Evolutionary conservation across 306 rosid species (phyloP).

Genomic region (Lathyrus sativus): DNA sequence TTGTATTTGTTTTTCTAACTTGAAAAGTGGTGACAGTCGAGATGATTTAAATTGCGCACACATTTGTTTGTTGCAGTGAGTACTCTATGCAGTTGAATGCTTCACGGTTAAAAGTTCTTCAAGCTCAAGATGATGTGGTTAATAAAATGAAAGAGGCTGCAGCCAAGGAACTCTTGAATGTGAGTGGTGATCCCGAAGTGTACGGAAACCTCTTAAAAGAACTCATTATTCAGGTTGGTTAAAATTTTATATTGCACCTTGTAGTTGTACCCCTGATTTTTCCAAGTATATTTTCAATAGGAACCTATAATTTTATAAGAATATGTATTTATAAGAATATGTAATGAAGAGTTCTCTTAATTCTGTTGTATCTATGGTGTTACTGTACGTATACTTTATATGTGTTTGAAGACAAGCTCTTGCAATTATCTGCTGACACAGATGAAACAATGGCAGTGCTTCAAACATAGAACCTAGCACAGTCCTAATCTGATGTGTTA

Average conservation of each 20-base stretch:
- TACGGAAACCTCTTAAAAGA: constrained; percentile 69
- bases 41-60: not conserved
- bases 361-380: not conserved
- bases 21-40: constrained; percentile 5
- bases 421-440: constrained; percentile 24
- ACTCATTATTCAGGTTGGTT: constrained; percentile 83
- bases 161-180: constrained; percentile 75
- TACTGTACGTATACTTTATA: not conserved
- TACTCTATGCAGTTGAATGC: constrained; percentile 96
- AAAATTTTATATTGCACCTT: not conserved
- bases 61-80: constrained; percentile 64
- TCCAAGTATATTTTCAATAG: not conserved
- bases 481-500: constrained; percentile 10
- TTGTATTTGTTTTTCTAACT: constrained; percentile 18
- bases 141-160: constrained; percentile 89
- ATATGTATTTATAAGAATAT: no score
- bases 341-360: not conserved
- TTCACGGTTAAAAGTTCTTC: constrained; percentile 90
- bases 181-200: constrained; percentile 55
- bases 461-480: not conserved
- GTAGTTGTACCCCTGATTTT: not conserved
- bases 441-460: constrained; percentile 8
- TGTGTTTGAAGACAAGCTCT: not conserved
- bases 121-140: constrained; percentile 92
- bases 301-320: not conserved